Conservation (phyloP, 2,329 filamentous ascomycete species). For the Penicillium sp. region DNA sequence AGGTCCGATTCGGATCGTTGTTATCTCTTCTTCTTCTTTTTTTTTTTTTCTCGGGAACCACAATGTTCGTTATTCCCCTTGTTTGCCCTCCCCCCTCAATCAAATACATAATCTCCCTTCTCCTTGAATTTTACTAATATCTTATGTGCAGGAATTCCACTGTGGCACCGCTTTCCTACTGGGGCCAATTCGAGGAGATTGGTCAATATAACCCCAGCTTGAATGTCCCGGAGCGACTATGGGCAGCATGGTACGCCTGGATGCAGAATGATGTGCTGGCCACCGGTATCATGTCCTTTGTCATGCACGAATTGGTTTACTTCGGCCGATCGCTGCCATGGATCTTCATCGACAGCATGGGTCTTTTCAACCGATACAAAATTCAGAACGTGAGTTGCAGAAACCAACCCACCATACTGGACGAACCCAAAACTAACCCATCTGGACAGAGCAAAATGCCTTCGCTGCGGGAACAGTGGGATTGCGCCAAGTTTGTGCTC, state of each 20-base stretch:
- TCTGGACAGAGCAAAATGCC: conserved; percentile 71
- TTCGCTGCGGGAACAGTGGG: conserved; percentile 88
- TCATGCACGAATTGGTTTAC: conserved; percentile 92
- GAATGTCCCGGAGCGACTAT: conserved; percentile 82
- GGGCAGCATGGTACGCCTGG: conserved; percentile 95
- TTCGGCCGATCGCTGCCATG: conserved; percentile 89
- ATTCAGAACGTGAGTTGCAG: conserved; percentile 13
- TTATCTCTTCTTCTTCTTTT: not conserved
- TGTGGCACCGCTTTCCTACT: conserved; percentile 57
- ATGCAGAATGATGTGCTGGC: conserved; percentile 98
- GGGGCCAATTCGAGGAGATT: conserved; percentile 65
- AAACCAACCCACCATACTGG: not conserved
- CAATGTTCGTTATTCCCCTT: not conserved
- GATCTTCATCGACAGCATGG: conserved; percentile 73
- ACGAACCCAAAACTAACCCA: not conserved
- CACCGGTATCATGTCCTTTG: conserved; percentile 95
- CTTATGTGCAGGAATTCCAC: conserved; percentile 47
- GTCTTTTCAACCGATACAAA: conserved; percentile 14
- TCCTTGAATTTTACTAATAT: not conserved
- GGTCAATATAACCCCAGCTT: conserved; percentile 77
- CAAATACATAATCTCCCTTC: not conserved
- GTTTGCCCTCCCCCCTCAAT: not conserved
- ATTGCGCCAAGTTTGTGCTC: conserved; percentile 89
- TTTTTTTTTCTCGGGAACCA: not conserved
- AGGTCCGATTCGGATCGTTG: not conserved